These are phyloP conservation scores for Fragaria vesca DNA, from an alignment of 306 rosid species.

Conservation along the genomic window DNA sequence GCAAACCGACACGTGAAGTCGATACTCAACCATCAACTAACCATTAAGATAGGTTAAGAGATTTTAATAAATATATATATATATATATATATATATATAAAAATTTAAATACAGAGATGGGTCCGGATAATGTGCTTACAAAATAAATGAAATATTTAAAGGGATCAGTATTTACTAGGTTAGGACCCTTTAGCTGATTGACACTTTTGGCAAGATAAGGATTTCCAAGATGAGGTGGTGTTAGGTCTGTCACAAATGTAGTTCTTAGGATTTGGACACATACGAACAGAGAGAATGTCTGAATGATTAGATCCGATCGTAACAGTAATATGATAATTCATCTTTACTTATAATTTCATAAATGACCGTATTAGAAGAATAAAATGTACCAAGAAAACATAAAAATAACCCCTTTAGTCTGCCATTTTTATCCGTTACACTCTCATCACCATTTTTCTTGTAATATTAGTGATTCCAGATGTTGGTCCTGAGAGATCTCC, in stretches of 20 bases:
- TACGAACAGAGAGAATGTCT: background rate
- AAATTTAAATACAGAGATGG: no score
- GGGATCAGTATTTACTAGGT: background rate
- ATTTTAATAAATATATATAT: no score
- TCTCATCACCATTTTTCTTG: background rate
- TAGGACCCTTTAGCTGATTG: background rate
- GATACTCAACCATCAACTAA: no score
- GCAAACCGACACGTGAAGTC: background rate
- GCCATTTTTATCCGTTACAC: background rate
- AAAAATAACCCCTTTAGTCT: background rate
- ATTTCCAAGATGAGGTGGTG: background rate
- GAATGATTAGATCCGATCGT: no score
- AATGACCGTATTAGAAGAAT: no score
- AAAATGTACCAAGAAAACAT: background rate
- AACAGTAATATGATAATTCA: no score
- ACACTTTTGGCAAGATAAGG: background rate
- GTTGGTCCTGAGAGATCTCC: no score
- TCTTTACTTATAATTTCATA: no score
- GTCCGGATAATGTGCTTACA: no score
- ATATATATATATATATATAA: no score
- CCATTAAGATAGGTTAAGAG: no score
- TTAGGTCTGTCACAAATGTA: background rate
- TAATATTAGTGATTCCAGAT: background rate
- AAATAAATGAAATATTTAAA: no score
- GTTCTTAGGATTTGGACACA: background rate